A percentile compares a stretch with the other conserved stretches of the same genome.
Conservation (phyloP, 2,329 filamentous ascomycete species). For the Xylariaceae sp. region DNA sequence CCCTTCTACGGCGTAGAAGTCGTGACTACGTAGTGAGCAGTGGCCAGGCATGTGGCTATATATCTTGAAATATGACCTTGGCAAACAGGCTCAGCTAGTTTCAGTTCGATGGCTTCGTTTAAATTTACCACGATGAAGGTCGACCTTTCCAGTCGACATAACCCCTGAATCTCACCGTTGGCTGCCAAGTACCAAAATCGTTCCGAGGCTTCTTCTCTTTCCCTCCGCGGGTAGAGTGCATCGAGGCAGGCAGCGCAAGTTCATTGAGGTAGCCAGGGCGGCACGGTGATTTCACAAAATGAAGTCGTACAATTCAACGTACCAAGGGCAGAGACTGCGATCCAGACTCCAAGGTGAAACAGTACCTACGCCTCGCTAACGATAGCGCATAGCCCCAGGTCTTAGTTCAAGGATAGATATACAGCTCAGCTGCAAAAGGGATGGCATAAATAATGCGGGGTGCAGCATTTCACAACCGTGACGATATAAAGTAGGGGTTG, state of each 20-base stretch:
- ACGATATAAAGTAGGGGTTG: neutral
- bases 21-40: neutral
- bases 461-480: conserved; percentile 1
- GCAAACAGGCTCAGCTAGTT: conserved; percentile 2
- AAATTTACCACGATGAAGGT: too few species aligned
- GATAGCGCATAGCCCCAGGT: neutral
- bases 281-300: too few species aligned
- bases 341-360: neutral
- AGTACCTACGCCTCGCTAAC: neutral
- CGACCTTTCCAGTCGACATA: too few species aligned
- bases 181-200: too few species aligned
- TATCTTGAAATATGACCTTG: neutral
- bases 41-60: neutral
- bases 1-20: neutral
- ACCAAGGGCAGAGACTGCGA: too few species aligned
- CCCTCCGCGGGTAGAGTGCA: neutral
- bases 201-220: neutral
- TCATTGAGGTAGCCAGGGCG: neutral
- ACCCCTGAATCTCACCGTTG: too few species aligned
- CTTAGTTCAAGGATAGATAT: neutral
- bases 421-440: neutral
- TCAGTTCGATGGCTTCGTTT: neutral
- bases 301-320: too few species aligned
- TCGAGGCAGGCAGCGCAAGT: neutral
- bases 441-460: conserved; percentile 1